Percentiles rank a stretch among this genome's conserved stretches.
Conservation (phyloP, 2,329 filamentous ascomycete species). For the Hymenoscyphus salicellus region DNA sequence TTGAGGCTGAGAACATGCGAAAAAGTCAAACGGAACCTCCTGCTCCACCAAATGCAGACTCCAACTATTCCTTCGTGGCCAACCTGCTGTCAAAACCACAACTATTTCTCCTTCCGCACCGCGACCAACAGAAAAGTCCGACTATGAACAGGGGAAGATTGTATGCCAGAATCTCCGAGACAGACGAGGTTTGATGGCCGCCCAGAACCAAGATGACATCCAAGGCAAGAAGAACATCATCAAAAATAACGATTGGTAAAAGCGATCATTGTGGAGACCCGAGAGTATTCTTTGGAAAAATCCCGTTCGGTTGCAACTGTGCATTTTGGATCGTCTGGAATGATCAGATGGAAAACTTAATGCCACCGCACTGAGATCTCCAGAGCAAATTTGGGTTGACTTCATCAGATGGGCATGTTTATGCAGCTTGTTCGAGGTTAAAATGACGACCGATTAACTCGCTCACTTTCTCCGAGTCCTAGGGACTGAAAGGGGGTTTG, state of each 20-base stretch:
- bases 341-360: not conserved
- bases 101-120: too few species aligned
- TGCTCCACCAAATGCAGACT: too few species aligned
- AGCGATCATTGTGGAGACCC: not conserved
- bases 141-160: not conserved
- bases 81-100: too few species aligned
- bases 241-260: too few species aligned
- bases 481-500: not conserved
- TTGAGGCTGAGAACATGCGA: not conserved
- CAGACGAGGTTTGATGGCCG: slow-evolving; percentile 10
- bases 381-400: not conserved
- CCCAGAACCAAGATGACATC: not conserved
- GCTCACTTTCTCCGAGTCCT: not conserved
- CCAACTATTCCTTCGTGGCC: too few species aligned
- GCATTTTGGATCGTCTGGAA: too few species aligned
- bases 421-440: not conserved
- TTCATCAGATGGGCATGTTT: not conserved
- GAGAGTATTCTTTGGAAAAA: not conserved
- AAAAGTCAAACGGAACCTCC: too few species aligned
- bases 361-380: not conserved
- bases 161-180: not conserved
- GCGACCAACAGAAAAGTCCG: not conserved
- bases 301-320: too few species aligned
- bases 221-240: not conserved
- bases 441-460: not conserved